Evolutionary conservation across 768 basidiomycete genomes (phyloP), one percentile per base, ranked within the genome.

Genomic region (Podaxis sp.): DNA sequence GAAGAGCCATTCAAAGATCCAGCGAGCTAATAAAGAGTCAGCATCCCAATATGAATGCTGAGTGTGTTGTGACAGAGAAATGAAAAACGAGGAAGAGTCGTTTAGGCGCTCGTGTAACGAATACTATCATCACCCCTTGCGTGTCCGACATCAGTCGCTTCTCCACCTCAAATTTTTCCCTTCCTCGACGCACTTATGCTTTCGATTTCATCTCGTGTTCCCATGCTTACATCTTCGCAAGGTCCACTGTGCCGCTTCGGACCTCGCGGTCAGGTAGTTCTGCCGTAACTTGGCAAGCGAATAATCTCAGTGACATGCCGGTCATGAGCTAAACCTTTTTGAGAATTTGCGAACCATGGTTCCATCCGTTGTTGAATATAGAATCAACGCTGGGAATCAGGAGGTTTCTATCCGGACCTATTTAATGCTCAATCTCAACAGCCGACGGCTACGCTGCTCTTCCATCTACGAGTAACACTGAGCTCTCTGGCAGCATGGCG

Each of bases 1-100:
- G 69, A 67, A 66, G 61, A 58, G 69, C 67, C 72, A 74, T 72
- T 70, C 67, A 67, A 62, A 62, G 33, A 33, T 33, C 33, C 33
- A 33, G 17, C 60, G 30, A 38, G 37, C 36, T 50, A 48, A 28
- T 28, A 56, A 37, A 56, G 46, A 48, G 61, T 13, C 50, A 50
- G 49, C 61, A 62, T 62, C 54, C 54, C 59, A 46, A 33, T 60
- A 41, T 26, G 36, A 51, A 41, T 53, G 41, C 15, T 38, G 2
- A 55, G 36, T 36, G 54, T 37, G 15, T 37, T 38, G 54, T 56
- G 54, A 56, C 54, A 40, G 33, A 40, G 54, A 40, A 36, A 40
- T 56, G 33, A 38, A 38, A 40, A 15, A 20, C 13, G 36, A 56
- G 54, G 37, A 22, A 38, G 17, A 17, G 36, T 22, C 17, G 11